These are phyloP conservation scores for Termitomyces sp. DNA, from an alignment of 768 basidiomycete genomes.

Conservation along the genomic window DNA sequence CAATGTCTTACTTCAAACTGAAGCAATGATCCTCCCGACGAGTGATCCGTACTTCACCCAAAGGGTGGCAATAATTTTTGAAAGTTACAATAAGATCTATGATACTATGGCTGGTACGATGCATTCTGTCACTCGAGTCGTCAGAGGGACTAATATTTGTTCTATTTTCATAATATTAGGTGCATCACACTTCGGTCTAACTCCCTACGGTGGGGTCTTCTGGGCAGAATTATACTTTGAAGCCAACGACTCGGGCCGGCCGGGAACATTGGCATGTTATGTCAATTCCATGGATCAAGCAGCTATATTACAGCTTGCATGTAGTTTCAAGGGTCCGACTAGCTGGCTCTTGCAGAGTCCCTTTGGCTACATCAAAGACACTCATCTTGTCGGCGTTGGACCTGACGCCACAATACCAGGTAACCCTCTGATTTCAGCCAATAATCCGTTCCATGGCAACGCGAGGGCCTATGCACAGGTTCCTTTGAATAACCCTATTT, in stretches of 20 bases:
- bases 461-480: no score
- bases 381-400: no score
- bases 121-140: neutral
- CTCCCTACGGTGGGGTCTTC: neutral
- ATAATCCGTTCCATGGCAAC: no score
- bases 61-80: neutral
- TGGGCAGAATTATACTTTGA: neutral
- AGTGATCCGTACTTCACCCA: neutral
- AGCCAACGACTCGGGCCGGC: neutral
- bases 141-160: neutral
- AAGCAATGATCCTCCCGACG: neutral
- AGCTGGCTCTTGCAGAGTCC: no score
- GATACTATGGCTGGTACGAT: neutral
- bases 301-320: no score
- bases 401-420: no score
- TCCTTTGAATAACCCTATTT: no score
- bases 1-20: neutral
- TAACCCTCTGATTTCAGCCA: no score
- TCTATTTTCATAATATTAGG: neutral
- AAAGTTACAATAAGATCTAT: neutral
- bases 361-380: no score
- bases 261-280: neutral
- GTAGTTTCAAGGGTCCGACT: no score
- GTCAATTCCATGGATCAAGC: no score
- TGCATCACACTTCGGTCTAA: neutral